Percentiles rank a stretch among this genome's conserved stretches.
Conservation (phyloP, 352 stramenopile genomes). For the Globisporangium megalacanthum region DNA sequence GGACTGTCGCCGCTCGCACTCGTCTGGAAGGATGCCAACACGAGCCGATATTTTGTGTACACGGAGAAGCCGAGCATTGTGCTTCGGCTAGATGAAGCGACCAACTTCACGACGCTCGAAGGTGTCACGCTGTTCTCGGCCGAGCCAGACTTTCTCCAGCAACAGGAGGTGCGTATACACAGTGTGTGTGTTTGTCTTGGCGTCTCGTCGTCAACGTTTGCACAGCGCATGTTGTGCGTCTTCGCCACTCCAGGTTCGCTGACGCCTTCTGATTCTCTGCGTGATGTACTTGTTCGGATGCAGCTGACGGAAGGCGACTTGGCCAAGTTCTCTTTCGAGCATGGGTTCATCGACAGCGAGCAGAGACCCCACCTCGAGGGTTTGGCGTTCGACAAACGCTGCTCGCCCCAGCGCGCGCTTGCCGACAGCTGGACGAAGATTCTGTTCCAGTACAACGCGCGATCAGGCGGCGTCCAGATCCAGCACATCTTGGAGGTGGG, state of each 20-base stretch:
- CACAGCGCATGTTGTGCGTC: too few relatives aligned
- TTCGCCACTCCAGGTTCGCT: neutral
- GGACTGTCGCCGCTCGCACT: slow-evolving; percentile 80
- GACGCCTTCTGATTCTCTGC: neutral
- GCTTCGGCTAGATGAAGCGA: slow-evolving; percentile 40
- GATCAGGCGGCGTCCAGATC: slow-evolving; percentile 52
- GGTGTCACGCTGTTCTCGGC: slow-evolving; percentile 51
- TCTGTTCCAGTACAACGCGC: slow-evolving; percentile 74
- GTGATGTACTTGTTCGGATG: neutral
- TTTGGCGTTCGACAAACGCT: slow-evolving; percentile 66
- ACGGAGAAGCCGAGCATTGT: slow-evolving; percentile 72
- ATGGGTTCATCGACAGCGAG: slow-evolving; percentile 42
- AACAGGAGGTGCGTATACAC: slow-evolving; percentile 48
- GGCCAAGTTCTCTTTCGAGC: slow-evolving; percentile 71
- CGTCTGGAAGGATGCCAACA: slow-evolving; percentile 87
- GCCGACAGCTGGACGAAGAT: slow-evolving; percentile 89
- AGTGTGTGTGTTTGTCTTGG: neutral
- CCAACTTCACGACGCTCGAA: slow-evolving; percentile 66
- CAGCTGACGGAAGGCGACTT: slow-evolving; percentile 75
- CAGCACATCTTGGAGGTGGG: slow-evolving; percentile 58
- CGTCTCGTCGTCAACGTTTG: neutral
- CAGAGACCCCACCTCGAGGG: slow-evolving; percentile 42
- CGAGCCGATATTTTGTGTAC: slow-evolving; percentile 78
- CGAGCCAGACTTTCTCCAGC: slow-evolving; percentile 40
- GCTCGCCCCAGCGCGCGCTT: slow-evolving; percentile 74